Conservation (phyloP, 176 grass and related monocot species). For the Rhynchospora pubera region DNA sequence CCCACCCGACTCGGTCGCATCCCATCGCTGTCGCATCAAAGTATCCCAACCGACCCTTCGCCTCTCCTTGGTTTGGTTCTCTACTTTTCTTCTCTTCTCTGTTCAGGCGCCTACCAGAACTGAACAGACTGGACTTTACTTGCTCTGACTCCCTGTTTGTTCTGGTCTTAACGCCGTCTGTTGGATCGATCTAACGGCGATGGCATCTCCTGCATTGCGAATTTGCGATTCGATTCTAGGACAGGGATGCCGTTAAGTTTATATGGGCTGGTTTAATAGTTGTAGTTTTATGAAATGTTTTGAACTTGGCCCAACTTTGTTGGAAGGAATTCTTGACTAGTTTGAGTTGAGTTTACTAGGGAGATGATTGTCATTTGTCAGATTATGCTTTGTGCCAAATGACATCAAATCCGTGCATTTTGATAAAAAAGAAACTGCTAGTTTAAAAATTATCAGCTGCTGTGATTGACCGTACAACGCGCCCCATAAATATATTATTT, state of each 20-base stretch:
- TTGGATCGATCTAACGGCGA: background rate
- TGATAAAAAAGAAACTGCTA: too few species aligned
- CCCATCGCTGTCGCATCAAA: background rate
- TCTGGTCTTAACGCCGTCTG: background rate
- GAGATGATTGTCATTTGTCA: too few species aligned
- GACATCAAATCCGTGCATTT: too few species aligned
- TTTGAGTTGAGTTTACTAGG: too few species aligned
- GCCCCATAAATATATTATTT: too few species aligned
- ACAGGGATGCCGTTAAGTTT: background rate
- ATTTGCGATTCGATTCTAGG: background rate
- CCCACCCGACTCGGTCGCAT: conserved; percentile 24
- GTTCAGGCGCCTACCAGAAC: background rate
- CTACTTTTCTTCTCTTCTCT: background rate
- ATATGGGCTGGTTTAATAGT: background rate
- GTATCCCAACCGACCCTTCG: background rate
- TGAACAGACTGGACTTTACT: background rate
- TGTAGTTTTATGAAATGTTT: too few species aligned
- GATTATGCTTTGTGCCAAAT: too few species aligned
- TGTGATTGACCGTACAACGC: too few species aligned
- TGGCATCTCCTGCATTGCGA: background rate
- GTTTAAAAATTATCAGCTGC: too few species aligned
- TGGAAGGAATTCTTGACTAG: background rate
- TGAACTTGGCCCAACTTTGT: background rate
- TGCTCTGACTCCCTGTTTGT: background rate
- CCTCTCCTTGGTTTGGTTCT: background rate